These are phyloP conservation scores for Huntiella savannae DNA, from an alignment of 2,329 filamentous ascomycete genomes.

Conservation along the genomic window DNA sequence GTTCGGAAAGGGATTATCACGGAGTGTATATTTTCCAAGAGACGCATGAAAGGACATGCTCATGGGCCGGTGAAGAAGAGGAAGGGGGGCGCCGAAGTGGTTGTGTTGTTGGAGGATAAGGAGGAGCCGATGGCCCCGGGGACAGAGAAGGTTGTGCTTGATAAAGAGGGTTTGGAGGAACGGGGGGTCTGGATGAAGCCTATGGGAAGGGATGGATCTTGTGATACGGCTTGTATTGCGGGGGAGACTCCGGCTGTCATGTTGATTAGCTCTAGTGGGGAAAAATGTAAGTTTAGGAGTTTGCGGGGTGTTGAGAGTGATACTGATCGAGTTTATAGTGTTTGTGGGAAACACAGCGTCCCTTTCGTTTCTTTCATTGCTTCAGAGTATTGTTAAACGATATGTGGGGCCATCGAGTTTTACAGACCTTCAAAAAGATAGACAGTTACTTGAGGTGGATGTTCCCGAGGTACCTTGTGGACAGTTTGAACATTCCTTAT, in stretches of 20 bases:
- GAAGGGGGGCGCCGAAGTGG: background rate
- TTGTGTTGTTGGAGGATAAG: background rate
- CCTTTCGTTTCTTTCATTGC: slow-evolving; percentile 11
- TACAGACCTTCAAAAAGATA: slow-evolving; percentile 10
- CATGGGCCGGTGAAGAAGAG: background rate
- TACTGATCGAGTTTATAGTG: slow-evolving; percentile 3
- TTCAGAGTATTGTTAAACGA: slow-evolving; percentile 11
- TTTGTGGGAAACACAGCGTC: slow-evolving; percentile 11
- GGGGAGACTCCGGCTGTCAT: slow-evolving; percentile 7
- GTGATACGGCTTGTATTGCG: background rate
- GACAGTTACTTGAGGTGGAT: slow-evolving; percentile 10
- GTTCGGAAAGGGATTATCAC: slow-evolving; percentile 7
- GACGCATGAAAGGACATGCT: background rate
- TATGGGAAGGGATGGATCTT: background rate
- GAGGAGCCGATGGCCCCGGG: background rate
- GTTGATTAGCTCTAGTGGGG: slow-evolving; percentile 8
- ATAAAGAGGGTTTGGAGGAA: background rate
- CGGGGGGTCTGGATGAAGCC: background rate
- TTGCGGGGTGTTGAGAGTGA: background rate
- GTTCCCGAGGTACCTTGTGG: slow-evolving; percentile 4
- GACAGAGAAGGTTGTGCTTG: background rate
- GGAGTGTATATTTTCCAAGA: slow-evolving; percentile 3
- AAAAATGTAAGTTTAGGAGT: slow-evolving; percentile 5
- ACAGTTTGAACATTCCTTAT: slow-evolving; percentile 2
- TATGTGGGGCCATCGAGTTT: slow-evolving; percentile 11